Base-by-base conservation (phyloP, 1,139 yeast genomes). In the Yamadazyma conglobata region DNA sequence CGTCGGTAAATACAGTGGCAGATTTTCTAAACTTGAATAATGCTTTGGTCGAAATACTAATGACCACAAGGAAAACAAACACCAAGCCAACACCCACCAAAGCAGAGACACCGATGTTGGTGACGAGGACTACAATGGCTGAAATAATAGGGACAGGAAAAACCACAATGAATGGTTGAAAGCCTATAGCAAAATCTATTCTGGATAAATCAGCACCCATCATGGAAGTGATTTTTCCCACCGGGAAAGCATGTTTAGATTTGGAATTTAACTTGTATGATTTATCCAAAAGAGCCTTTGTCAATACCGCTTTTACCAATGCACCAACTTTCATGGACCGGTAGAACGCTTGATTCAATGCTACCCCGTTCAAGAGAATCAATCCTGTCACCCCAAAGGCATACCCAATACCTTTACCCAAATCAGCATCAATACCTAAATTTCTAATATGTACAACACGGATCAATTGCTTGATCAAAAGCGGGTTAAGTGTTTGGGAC, bases 271-370 rank as follows among this genome's bases (percentile, higher is more conserved):
- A 66, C 31, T 55, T 64, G 43, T 84, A 71, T 9, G 89, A 70
- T 51, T 87, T 87, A 38, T 73, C 73, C 39, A 84, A 61, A 8
- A 85, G 55, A 2, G 84, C 80, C 37, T 81, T 79, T 3, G 82
- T 79, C 24, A 86, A 54, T 2, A 81, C 74, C 1, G 86, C 75
- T 49, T 82, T 78, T 15, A 72, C 74, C 47, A 78, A 77, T 6
- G 82, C 81, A 43, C 94, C 95, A 13, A 52, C 44, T 28, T 51
- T 28, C 58, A 57, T 60, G 14, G 62, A 47, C 25, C 50, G 46
- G 26, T 54, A 54, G 37, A 60, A 33, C 2, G 37, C 25, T 23
- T 41, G 47, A 22, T 44, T 44, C 19, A 41, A 22, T 8, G 23
- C 10, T 1, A 44, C 17, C 7, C 84, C 79, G 29, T 60, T 45